Conservation (phyloP, 2,329 filamentous ascomycete genomes). For the Ascosphaera pollenicola region DNA sequence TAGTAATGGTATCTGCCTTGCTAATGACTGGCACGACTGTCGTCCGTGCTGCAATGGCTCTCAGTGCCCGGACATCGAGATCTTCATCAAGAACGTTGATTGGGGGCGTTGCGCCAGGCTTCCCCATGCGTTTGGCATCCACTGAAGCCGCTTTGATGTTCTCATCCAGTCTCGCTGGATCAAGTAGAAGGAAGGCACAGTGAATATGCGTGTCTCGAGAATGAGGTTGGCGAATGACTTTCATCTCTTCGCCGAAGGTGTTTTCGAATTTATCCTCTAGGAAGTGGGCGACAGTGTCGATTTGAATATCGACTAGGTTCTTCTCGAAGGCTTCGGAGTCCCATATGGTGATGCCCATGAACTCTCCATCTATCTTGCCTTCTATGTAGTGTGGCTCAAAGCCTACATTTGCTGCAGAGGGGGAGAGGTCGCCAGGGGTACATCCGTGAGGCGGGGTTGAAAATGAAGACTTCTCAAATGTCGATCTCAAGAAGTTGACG, state of each 20-base stretch:
- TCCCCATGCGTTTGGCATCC: conserved; percentile 31
- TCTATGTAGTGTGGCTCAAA: conserved; percentile 83
- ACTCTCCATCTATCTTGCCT: conserved; percentile 80
- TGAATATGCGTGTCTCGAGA: conserved; percentile 95
- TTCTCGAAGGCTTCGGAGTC: conserved; percentile 91
- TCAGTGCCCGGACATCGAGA: conserved; percentile 75
- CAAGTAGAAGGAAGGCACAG: conserved; percentile 77
- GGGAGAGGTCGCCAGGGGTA: conserved; percentile 5
- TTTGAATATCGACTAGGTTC: conserved; percentile 81
- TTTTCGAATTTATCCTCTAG: conserved; percentile 97
- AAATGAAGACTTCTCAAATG: conserved; percentile 34
- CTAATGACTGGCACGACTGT: conserved; percentile 88
- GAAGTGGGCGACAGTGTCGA: conserved; percentile 78
- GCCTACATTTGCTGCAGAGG: conserved; percentile 34
- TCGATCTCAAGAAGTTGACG: conserved; percentile 79
- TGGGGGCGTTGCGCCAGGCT: conserved; percentile 17
- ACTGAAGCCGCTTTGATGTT: conserved; percentile 48
- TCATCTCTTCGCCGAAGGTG: conserved; percentile 92
- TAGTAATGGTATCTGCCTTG: conserved; percentile 94
- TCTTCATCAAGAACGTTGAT: conserved; percentile 63
- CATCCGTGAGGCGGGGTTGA: conserved; percentile 22
- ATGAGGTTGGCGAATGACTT: conserved; percentile 79
- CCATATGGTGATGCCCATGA: conserved; percentile 84
- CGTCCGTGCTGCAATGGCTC: conserved; percentile 75
- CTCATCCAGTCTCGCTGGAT: conserved; percentile 64